Conservation (phyloP, 2,329 filamentous ascomycete genomes). For the Talaromyces rugulosus region DNA sequence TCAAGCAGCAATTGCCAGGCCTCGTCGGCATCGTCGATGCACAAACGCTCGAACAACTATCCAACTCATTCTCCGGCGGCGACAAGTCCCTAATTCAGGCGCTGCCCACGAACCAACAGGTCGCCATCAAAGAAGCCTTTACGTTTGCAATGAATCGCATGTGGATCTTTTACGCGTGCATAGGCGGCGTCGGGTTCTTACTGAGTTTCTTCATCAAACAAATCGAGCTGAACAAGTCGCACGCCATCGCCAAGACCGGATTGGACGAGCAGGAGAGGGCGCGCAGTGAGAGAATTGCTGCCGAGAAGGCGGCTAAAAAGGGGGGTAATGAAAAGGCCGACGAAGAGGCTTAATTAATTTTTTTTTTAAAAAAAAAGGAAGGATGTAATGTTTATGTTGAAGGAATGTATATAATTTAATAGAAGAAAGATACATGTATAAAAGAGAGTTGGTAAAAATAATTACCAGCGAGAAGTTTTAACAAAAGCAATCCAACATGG, state of each 20-base stretch:
- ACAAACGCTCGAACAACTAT: constrained; percentile 21
- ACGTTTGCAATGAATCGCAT: constrained; percentile 43
- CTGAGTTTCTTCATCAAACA: constrained; percentile 37
- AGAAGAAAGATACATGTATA: neutral
- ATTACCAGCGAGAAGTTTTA: too few relatives aligned
- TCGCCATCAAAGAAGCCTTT: constrained; percentile 39
- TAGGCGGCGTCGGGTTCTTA: constrained; percentile 33
- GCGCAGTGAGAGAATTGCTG: constrained; percentile 31
- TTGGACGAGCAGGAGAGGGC: constrained; percentile 42
- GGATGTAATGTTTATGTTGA: neutral
- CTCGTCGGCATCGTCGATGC: constrained; percentile 27
- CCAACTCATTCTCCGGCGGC: constrained; percentile 32
- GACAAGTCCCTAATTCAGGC: constrained; percentile 29
- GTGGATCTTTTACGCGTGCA: constrained; percentile 48
- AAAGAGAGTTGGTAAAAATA: neutral
- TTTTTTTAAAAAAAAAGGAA: neutral
- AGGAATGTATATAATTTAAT: neutral
- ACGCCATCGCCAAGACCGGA: constrained; percentile 43
- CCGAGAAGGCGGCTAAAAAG: constrained; percentile 16
- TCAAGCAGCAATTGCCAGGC: constrained; percentile 26
- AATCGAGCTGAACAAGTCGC: constrained; percentile 35
- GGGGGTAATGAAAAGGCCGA: neutral
- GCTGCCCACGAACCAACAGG: constrained; percentile 29
- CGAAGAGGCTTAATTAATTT: neutral
- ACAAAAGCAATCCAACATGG: too few relatives aligned